Percentiles rank a stretch among this genome's conserved stretches.
phyloP scores from a whole-genome alignment of 2,329 filamentous ascomycete genomes.

The Rutstroemia sp. region DNA sequence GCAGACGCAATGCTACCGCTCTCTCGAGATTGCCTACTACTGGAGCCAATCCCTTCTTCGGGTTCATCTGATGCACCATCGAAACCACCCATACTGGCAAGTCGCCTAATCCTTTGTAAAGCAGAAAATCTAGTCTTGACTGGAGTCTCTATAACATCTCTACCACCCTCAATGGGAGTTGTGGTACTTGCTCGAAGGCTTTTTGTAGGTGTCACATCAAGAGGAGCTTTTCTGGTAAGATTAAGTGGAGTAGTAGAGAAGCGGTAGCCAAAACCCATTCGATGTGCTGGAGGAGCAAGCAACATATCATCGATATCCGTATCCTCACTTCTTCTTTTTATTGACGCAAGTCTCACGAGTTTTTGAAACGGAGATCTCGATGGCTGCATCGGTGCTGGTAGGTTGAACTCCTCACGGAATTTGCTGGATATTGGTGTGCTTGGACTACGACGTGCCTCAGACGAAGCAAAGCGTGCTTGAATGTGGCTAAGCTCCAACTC shows the following conservation, averaged over 20 bases:
- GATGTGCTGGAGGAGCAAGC: background rate
- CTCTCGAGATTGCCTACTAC: background rate
- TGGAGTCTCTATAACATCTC: background rate
- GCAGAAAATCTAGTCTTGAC: constrained; percentile 2
- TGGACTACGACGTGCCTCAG: constrained; percentile 13
- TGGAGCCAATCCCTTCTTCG: background rate
- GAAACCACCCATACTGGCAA: constrained; percentile 6
- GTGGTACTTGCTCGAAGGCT: background rate
- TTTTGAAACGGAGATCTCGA: constrained; percentile 6
- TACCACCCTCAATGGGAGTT: background rate
- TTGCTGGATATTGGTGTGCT: constrained; percentile 25
- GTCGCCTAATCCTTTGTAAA: constrained; percentile 1
- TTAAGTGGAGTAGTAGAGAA: background rate
- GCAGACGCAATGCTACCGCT: background rate
- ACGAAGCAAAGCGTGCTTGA: constrained; percentile 20
- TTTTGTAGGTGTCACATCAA: background rate
- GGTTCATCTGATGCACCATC: constrained; percentile 4
- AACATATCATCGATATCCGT: background rate
- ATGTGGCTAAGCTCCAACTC: constrained; percentile 23
- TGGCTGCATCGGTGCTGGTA: constrained; percentile 4
- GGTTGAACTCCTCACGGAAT: constrained; percentile 26
- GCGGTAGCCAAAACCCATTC: constrained; percentile 14
- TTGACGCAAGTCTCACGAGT: constrained; percentile 5
- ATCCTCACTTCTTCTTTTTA: background rate
- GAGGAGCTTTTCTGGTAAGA: background rate